Evolutionary conservation across 2,329 filamentous ascomycete genomes (phyloP).

Genomic region (Diplodia seriata): DNA sequence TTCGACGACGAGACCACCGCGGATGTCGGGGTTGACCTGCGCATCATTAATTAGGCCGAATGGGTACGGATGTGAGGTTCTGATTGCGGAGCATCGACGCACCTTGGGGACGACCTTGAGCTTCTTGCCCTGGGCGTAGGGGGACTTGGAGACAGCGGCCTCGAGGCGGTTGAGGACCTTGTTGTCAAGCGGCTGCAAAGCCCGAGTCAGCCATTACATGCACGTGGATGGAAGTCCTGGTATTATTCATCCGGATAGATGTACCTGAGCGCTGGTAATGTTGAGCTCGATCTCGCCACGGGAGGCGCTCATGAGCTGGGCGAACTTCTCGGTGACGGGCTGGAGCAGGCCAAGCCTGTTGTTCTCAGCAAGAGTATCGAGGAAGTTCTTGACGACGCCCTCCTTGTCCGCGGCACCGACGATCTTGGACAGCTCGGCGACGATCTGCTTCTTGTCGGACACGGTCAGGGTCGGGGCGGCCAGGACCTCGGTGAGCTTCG

Average conservation of each 20-base stretch:
- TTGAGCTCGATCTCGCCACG: conserved; percentile 92
- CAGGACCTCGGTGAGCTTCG: conserved; percentile 80
- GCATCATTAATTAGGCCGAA: conserved; percentile 4
- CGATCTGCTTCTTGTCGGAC: conserved; percentile 83
- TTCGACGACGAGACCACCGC: conserved; percentile 93
- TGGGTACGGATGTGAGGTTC: conserved; percentile 33
- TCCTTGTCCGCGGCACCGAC: conserved; percentile 71
- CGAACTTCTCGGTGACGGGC: conserved; percentile 87
- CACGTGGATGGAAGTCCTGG: not conserved
- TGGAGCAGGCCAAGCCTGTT: conserved; percentile 87
- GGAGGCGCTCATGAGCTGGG: conserved; percentile 82
- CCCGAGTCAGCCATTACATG: conserved; percentile 22
- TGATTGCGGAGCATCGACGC: not conserved
- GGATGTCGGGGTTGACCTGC: conserved; percentile 90
- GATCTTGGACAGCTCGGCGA: conserved; percentile 87
- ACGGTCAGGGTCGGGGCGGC: conserved; percentile 77
- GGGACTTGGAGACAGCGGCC: conserved; percentile 84
- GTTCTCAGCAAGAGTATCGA: conserved; percentile 89
- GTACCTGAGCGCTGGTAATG: conserved; percentile 87
- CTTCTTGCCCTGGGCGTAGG: conserved; percentile 93
- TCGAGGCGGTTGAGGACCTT: conserved; percentile 87
- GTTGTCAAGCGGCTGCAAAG: conserved; percentile 76
- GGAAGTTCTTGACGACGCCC: conserved; percentile 92
- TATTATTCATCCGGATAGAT: conserved; percentile 42
- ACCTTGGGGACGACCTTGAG: conserved; percentile 95